Evolutionary conservation across 2,329 filamentous ascomycete genomes (phyloP).

Genomic region (Colletotrichum cordylinicola): DNA sequence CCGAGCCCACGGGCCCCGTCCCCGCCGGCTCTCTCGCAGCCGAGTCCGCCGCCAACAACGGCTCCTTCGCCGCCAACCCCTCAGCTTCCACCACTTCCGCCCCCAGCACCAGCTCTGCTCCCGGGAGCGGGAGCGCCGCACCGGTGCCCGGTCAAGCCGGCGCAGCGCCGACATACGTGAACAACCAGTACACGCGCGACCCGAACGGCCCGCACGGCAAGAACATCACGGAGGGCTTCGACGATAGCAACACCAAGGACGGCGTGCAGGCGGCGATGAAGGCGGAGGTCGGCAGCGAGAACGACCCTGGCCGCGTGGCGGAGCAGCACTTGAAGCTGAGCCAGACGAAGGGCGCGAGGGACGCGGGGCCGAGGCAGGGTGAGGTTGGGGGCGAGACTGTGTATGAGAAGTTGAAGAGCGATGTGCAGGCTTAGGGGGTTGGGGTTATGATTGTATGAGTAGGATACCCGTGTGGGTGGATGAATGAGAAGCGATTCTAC

Average conservation of each 20-base stretch:
- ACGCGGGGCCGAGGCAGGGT: conserved; percentile 30
- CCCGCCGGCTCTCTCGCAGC: conserved; percentile 76
- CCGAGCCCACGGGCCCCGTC: conserved; percentile 70
- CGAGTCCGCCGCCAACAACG: conserved; percentile 68
- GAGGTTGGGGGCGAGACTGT: conserved; percentile 29
- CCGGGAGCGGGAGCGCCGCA: background rate
- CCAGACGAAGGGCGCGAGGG: conserved; percentile 26
- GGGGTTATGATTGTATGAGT: conserved; percentile 1
- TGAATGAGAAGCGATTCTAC: background rate
- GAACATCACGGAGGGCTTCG: conserved; percentile 43
- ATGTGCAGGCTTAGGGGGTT: conserved; percentile 7
- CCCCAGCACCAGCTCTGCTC: conserved; percentile 8
- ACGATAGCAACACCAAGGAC: conserved; percentile 36
- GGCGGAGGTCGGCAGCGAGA: conserved; percentile 49
- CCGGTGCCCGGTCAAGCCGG: conserved; percentile 23
- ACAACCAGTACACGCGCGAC: conserved; percentile 36
- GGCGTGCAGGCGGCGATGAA: conserved; percentile 43
- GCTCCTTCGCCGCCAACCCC: conserved; percentile 66
- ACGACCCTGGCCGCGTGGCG: conserved; percentile 53
- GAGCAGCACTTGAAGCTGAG: conserved; percentile 45
- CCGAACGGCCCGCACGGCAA: conserved; percentile 46
- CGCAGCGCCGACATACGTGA: conserved; percentile 44
- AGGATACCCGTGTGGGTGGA: background rate
- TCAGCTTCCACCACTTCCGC: conserved; percentile 50
- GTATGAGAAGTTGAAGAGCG: conserved; percentile 35